Percentiles rank a stretch among this genome's conserved stretches.
phyloP scores from a whole-genome alignment of 192 early-diverging fungal species.

The Coemansia sp. region DNA sequence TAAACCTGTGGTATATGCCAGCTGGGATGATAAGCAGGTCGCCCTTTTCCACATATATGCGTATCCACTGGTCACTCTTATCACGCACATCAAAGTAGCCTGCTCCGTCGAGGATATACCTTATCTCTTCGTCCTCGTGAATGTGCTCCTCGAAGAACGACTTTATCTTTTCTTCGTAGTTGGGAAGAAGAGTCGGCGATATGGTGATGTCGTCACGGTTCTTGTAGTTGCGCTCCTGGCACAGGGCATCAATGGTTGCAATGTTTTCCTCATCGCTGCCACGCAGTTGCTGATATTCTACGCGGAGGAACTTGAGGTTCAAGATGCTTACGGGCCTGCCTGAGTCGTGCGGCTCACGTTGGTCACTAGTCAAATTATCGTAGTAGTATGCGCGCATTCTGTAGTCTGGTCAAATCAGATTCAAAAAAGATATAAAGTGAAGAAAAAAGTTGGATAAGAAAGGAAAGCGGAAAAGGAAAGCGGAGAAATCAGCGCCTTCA shows the following conservation, averaged over 20 bases:
- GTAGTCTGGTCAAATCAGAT: background rate
- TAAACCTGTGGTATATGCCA: slow-evolving; percentile 97
- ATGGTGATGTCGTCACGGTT: slow-evolving; percentile 90
- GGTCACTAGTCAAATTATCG: slow-evolving; percentile 68
- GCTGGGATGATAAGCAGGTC: slow-evolving; percentile 92
- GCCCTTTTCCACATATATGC: slow-evolving; percentile 68
- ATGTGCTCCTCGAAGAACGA: slow-evolving; percentile 92
- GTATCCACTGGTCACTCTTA: slow-evolving; percentile 73
- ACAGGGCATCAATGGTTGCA: slow-evolving; percentile 67
- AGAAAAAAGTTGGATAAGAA: too few species aligned
- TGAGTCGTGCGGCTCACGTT: slow-evolving; percentile 79
- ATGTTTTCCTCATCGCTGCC: slow-evolving; percentile 54
- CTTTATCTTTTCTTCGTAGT: slow-evolving; percentile 93
- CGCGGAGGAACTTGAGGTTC: slow-evolving; percentile 69
- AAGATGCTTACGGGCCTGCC: slow-evolving; percentile 60
- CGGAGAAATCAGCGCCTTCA: too few species aligned
- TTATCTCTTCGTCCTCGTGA: slow-evolving; percentile 98
- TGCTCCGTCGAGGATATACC: slow-evolving; percentile 83
- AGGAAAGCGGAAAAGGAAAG: background rate
- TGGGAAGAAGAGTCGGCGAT: slow-evolving; percentile 73
- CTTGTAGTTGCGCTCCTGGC: slow-evolving; percentile 79
- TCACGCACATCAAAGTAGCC: slow-evolving; percentile 92
- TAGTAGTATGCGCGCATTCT: slow-evolving; percentile 78
- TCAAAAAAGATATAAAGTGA: background rate
- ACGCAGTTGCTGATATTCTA: slow-evolving; percentile 69